Conservation (phyloP, 2,329 filamentous ascomycete genomes). For the Mycosphaerella sp. region DNA sequence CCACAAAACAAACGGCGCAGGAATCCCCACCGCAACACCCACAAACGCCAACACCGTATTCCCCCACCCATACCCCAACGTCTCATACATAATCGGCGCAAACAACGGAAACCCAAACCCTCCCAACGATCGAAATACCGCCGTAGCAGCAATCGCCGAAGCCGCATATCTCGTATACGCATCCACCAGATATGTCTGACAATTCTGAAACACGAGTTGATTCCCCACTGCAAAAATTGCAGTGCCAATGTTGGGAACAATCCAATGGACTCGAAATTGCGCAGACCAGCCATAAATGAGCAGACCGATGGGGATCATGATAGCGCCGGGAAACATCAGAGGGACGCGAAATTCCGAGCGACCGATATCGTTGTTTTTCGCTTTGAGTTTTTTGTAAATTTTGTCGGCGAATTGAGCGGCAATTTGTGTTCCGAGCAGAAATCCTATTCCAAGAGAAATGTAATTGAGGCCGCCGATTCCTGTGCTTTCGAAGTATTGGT, state of each 20-base stretch:
- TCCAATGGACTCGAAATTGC: constrained; percentile 49
- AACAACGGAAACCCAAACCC: constrained; percentile 57
- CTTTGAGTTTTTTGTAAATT: constrained; percentile 35
- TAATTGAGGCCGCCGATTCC: constrained; percentile 36
- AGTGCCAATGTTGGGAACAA: constrained; percentile 55
- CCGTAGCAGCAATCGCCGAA: constrained; percentile 49
- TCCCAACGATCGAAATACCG: constrained; percentile 49
- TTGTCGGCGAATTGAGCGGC: constrained; percentile 34
- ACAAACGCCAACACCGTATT: constrained; percentile 52
- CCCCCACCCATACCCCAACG: constrained; percentile 46
- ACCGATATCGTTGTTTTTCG: constrained; percentile 35
- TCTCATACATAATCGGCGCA: constrained; percentile 46
- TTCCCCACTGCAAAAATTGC: constrained; percentile 50
- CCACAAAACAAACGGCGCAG: constrained; percentile 44
- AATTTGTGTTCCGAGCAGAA: constrained; percentile 47
- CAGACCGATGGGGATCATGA: constrained; percentile 50
- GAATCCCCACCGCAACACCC: constrained; percentile 46
- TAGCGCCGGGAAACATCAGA: constrained; percentile 49
- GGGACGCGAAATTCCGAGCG: constrained; percentile 43
- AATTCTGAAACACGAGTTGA: constrained; percentile 52
- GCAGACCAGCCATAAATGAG: constrained; percentile 56
- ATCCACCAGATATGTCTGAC: constrained; percentile 58
- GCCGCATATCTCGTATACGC: constrained; percentile 45
- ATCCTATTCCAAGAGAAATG: constrained; percentile 54
- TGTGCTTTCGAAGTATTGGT: constrained; percentile 22